A percentile compares a stretch with the other conserved stretches of the same genome.
Conservation (phyloP, 2,329 filamentous ascomycete species). For the Ilyonectria destructans region DNA sequence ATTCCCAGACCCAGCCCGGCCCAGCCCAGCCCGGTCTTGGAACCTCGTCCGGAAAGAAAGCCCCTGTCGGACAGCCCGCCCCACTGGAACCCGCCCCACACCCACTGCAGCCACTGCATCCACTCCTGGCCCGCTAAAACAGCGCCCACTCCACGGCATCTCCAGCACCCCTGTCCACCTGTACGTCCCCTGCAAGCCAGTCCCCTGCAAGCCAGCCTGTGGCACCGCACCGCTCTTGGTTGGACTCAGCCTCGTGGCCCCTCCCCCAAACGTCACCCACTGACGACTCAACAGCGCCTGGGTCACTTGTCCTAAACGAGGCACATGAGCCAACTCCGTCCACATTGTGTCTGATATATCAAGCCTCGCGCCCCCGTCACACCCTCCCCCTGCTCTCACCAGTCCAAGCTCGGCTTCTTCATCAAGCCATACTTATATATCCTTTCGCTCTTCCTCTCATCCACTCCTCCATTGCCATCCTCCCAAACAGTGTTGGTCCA, state of each 20-base stretch:
- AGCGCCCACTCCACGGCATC: slow-evolving; percentile 38
- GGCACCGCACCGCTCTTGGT: slow-evolving; percentile 34
- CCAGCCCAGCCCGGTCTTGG: slow-evolving; percentile 25
- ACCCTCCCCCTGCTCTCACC: slow-evolving; percentile 42
- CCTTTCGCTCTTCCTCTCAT: slow-evolving; percentile 29
- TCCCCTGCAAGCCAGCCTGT: slow-evolving; percentile 39
- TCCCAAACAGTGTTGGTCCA: slow-evolving; percentile 18
- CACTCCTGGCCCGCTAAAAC: slow-evolving; percentile 28
- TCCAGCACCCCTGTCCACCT: slow-evolving; percentile 39
- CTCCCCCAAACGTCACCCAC: slow-evolving; percentile 59
- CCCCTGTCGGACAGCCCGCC: slow-evolving; percentile 26
- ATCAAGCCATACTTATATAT: slow-evolving; percentile 29
- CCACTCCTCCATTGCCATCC: slow-evolving; percentile 32
- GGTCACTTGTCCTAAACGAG: slow-evolving; percentile 51
- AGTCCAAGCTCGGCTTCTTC: slow-evolving; percentile 36
- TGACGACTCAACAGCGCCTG: slow-evolving; percentile 53
- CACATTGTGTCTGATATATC: slow-evolving; percentile 49
- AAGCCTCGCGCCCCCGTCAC: slow-evolving; percentile 46
- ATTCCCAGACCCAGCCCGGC: slow-evolving; percentile 23
- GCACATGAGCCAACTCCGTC: slow-evolving; percentile 52
- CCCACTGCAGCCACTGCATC: slow-evolving; percentile 21
- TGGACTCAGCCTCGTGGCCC: slow-evolving; percentile 60
- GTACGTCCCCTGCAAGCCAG: slow-evolving; percentile 33
- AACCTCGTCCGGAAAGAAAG: slow-evolving; percentile 19
- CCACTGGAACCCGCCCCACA: slow-evolving; percentile 13